These are phyloP conservation scores for Nothophytophthora sp. DNA, from an alignment of 352 stramenopile species.

Conservation along the genomic window DNA sequence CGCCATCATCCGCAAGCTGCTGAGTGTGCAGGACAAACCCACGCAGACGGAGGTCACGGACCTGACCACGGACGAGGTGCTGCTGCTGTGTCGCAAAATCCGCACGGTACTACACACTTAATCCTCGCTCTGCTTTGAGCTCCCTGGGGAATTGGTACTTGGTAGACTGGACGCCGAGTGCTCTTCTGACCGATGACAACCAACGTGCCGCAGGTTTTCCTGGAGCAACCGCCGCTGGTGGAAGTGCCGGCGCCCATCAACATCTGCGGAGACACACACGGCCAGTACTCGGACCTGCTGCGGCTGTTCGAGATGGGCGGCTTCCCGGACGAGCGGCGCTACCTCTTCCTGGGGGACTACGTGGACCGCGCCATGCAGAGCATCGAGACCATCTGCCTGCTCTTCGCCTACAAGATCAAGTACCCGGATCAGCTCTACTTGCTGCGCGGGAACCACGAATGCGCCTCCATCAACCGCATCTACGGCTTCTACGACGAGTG, in stretches of 20 bases:
- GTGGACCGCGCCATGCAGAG: slow-evolving; percentile 96
- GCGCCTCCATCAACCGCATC: slow-evolving; percentile 98
- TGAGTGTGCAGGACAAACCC: slow-evolving; percentile 74
- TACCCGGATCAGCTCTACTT: slow-evolving; percentile 98
- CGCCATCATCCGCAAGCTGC: slow-evolving; percentile 72
- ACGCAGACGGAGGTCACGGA: slow-evolving; percentile 79
- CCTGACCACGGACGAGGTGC: slow-evolving; percentile 77
- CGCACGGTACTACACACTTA: slow-evolving; percentile 47
- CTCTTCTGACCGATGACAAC: too few species aligned
- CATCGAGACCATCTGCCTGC: slow-evolving; percentile 97
- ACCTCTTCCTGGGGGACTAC: slow-evolving; percentile 89
- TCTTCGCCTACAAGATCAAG: slow-evolving; percentile 99
- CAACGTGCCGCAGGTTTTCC: slow-evolving; percentile 81
- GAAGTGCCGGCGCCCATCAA: slow-evolving; percentile 96
- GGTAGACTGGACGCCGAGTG: not conserved
- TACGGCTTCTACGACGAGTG: slow-evolving; percentile 99
- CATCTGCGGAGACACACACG: slow-evolving; percentile 97
- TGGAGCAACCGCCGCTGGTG: slow-evolving; percentile 94
- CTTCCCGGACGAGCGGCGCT: slow-evolving; percentile 85
- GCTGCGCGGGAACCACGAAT: slow-evolving; percentile 98
- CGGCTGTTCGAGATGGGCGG: slow-evolving; percentile 95
- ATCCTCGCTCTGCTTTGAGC: not conserved
- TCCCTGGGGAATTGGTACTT: too few species aligned
- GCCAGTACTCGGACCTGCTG: slow-evolving; percentile 98
- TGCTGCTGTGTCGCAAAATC: slow-evolving; percentile 76